phyloP scores from a whole-genome alignment of 805 yeast genomes.

The Kodamaea nitidulidarum region DNA sequence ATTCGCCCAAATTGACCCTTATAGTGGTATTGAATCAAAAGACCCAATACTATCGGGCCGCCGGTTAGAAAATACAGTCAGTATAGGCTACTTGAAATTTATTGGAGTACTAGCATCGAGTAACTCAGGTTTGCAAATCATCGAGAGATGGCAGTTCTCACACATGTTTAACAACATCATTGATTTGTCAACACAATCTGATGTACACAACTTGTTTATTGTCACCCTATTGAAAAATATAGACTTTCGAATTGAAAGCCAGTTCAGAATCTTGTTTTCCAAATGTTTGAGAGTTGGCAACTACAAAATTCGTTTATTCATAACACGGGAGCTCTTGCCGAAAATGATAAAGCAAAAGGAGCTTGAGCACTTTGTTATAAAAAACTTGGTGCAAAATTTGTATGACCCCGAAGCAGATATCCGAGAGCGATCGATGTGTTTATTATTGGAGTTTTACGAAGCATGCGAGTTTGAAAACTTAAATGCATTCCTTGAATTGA shows the following conservation, averaged over 20 bases:
- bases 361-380: constrained; percentile 46
- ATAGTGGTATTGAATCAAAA: constrained; percentile 64
- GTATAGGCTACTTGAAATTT: constrained; percentile 73
- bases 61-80: constrained; percentile 59
- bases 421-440: constrained; percentile 17
- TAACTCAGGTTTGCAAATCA: constrained; percentile 58
- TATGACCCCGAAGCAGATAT: constrained; percentile 49
- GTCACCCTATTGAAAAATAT: constrained; percentile 56
- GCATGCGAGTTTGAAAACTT: constrained; percentile 37
- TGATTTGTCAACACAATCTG: constrained; percentile 34
- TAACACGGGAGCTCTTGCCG: constrained; percentile 52
- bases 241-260: constrained; percentile 58
- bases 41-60: constrained; percentile 69
- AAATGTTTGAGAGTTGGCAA: constrained; percentile 61
- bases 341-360: constrained; percentile 32
- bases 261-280: constrained; percentile 60
- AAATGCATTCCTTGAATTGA: constrained; percentile 45
- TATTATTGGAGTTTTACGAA: constrained; percentile 19
- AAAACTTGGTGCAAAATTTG: constrained; percentile 58
- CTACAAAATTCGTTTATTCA: constrained; percentile 47
- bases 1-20: constrained; percentile 78
- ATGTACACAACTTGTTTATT: constrained; percentile 47
- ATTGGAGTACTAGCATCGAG: constrained; percentile 67
- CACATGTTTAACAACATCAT: constrained; percentile 73
- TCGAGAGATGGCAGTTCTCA: constrained; percentile 82